phyloP scores from a whole-genome alignment of 306 rosid species.

The Castanea crenata region DNA sequence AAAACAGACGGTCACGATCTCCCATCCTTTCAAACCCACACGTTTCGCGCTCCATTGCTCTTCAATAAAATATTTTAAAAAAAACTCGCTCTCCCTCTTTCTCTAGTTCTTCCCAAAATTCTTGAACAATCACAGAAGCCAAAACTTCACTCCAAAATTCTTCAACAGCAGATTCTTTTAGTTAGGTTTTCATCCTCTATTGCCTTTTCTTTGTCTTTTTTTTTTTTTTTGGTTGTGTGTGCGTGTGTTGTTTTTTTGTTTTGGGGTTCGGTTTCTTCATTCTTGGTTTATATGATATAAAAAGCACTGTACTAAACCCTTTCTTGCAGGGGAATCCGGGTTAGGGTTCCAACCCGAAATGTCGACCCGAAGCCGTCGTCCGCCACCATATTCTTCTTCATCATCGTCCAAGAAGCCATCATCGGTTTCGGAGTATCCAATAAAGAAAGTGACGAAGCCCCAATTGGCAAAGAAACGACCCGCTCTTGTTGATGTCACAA shows the following conservation, averaged over 20 bases:
- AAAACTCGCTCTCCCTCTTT: background rate
- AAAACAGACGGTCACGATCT: conserved; percentile 23
- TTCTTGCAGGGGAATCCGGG: conserved; percentile 21
- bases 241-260: background rate
- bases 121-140: conserved; percentile 6
- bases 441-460: conserved; percentile 31
- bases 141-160: conserved; percentile 12
- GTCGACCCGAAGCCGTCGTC: conserved; percentile 30
- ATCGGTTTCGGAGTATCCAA: conserved; percentile 14
- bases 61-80: background rate
- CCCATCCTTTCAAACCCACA: conserved; percentile 3
- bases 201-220: too few species aligned
- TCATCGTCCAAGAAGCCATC: conserved; percentile 28
- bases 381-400: background rate
- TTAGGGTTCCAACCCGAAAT: conserved; percentile 32
- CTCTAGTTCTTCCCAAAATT: background rate
- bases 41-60: conserved; percentile 27
- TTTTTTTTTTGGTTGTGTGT: background rate
- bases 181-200: background rate
- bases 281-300: background rate
- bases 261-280: background rate
- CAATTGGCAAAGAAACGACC: conserved; percentile 46
- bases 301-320: conserved; percentile 1
- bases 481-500: conserved; percentile 48
- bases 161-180: background rate